phyloP scores from a whole-genome alignment of 352 stramenopile genomes.

The Phytophthora fragariae region DNA sequence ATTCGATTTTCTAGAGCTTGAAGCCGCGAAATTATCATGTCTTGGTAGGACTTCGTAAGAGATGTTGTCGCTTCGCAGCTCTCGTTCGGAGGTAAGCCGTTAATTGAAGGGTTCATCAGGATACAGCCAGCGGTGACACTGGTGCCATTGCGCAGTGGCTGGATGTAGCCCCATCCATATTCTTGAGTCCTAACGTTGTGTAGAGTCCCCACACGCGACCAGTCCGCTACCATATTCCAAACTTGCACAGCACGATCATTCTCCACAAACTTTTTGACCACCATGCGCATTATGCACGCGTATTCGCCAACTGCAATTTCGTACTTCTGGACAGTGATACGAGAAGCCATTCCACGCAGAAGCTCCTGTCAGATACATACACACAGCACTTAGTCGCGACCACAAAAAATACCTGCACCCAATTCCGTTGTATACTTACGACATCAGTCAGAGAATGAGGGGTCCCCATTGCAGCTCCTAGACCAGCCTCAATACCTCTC shows the following conservation, averaged over 20 bases:
- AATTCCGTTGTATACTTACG: background rate
- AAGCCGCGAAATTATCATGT: background rate
- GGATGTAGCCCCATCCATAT: conserved; percentile 12
- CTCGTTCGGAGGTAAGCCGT: background rate
- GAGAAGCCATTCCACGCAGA: background rate
- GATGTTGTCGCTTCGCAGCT: conserved; percentile 4
- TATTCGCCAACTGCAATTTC: background rate
- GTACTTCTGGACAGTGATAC: conserved; percentile 4
- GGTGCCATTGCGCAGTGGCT: background rate
- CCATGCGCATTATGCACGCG: conserved; percentile 4
- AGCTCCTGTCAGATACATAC: conserved; percentile 2
- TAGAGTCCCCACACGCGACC: background rate
- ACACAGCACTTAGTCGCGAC: background rate
- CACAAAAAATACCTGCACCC: background rate
- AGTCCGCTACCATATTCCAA: conserved; percentile 15
- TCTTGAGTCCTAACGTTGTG: conserved; percentile 8
- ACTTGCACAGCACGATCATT: conserved; percentile 6
- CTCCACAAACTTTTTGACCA: conserved; percentile 13
- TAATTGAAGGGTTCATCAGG: conserved; percentile 3
- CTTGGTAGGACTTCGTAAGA: background rate
- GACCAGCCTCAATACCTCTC: background rate
- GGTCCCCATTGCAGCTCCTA: background rate
- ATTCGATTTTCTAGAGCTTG: background rate
- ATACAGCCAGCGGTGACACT: background rate
- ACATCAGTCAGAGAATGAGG: background rate